Evolutionary conservation across 257 asterid species (phyloP).

Genomic region (Solanum clarkiae): DNA sequence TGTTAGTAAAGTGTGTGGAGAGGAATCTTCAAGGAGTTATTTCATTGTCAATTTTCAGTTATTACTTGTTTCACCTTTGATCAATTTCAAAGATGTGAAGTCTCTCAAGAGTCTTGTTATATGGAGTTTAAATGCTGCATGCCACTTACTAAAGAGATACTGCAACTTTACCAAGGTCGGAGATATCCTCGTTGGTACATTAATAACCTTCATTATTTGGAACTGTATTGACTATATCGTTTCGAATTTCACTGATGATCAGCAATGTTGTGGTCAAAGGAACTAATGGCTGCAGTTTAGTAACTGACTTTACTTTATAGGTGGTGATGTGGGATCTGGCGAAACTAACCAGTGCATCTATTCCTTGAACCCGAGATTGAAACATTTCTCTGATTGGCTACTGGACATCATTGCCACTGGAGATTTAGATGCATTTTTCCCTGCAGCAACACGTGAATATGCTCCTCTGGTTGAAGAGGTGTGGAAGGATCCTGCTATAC

Average conservation of each 20-base stretch:
- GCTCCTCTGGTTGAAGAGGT: background rate
- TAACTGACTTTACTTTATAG: background rate
- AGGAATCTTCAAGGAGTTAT: background rate
- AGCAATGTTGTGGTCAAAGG: background rate
- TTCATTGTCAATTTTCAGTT: background rate
- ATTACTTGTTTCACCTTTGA: background rate
- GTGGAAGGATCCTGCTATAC: conserved; percentile 48
- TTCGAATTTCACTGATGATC: background rate
- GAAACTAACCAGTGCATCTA: conserved; percentile 19
- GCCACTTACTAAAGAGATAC: background rate
- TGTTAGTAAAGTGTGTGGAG: background rate
- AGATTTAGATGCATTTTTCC: conserved; percentile 81
- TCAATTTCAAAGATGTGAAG: background rate
- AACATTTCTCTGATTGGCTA: conserved; percentile 90
- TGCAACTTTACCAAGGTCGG: background rate
- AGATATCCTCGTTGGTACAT: background rate
- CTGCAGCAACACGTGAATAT: background rate
- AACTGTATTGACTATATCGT: background rate
- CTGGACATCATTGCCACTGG: conserved; percentile 84
- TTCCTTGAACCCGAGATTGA: conserved; percentile 32
- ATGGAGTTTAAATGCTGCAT: background rate
- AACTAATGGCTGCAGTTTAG: background rate
- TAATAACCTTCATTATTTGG: background rate
- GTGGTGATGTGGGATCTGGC: background rate
- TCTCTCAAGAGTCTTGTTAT: background rate